Conservation (phyloP, 768 basidiomycete species). For the Tylopilus cervinicoccineus region DNA sequence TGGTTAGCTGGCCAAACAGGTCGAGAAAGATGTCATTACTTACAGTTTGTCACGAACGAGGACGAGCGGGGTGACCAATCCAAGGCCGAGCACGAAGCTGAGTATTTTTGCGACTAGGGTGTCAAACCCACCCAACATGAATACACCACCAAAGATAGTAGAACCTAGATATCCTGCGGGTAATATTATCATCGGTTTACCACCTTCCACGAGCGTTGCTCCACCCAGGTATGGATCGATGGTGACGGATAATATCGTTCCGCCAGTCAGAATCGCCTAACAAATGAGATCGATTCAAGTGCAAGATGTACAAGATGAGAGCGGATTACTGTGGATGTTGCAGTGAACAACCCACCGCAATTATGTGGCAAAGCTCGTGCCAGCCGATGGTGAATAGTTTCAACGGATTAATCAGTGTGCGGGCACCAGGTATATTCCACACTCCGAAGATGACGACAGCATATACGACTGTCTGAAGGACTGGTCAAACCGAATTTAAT, state of each 20-base stretch:
- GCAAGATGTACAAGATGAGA: conserved; percentile 3
- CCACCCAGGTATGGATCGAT: conserved; percentile 82
- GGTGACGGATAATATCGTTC: conserved; percentile 71
- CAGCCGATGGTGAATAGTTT: conserved; percentile 87
- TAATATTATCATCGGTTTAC: conserved; percentile 66
- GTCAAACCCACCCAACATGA: conserved; percentile 81
- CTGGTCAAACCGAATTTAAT: conserved; percentile 8
- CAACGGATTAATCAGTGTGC: conserved; percentile 76
- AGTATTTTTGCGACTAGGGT: conserved; percentile 89
- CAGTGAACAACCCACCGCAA: conserved; percentile 47
- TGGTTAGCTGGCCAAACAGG: conserved; percentile 10
- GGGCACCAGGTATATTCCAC: conserved; percentile 81
- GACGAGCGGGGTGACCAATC: conserved; percentile 78
- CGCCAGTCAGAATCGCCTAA: conserved; percentile 77
- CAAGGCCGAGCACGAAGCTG: conserved; percentile 87
- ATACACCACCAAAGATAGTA: conserved; percentile 75
- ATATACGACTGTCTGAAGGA: conserved; percentile 70
- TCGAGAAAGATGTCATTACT: conserved; percentile 25
- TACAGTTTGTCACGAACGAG: conserved; percentile 90
- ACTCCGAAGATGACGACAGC: conserved; percentile 83
- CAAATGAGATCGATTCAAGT: background rate
- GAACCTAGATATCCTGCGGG: conserved; percentile 82
- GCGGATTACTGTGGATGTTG: conserved; percentile 1
- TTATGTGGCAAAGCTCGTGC: conserved; percentile 86
- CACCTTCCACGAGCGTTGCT: conserved; percentile 64